Conservation (phyloP, 805 yeast genomes). For the Candida coleopterorum region DNA sequence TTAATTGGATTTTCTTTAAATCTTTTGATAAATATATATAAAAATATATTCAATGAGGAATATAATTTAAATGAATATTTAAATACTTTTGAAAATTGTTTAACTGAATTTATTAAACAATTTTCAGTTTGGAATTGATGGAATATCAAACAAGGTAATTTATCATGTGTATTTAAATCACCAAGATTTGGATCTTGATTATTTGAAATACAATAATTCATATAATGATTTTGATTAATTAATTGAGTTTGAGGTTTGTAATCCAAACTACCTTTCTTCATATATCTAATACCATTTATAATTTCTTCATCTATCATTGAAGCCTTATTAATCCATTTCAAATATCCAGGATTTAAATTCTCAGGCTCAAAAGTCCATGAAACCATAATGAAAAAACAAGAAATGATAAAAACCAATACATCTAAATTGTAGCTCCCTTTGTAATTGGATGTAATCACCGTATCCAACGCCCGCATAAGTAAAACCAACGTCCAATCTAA, state of each 20-base stretch:
- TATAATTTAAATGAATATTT: constrained; percentile 30
- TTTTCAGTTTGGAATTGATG: constrained; percentile 27
- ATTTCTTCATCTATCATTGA: constrained; percentile 39
- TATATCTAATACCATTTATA: constrained; percentile 21
- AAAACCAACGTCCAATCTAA: constrained; percentile 28
- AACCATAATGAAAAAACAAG: constrained; percentile 25
- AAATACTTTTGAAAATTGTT: constrained; percentile 33
- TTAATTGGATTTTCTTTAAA: constrained; percentile 4
- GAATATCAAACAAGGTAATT: constrained; percentile 31
- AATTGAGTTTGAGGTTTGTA: constrained; percentile 13
- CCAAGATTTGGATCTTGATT: constrained; percentile 29
- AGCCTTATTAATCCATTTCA: constrained; percentile 40
- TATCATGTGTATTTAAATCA: constrained; percentile 12
- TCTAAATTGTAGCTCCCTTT: constrained; percentile 18
- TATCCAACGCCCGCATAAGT: constrained; percentile 25
- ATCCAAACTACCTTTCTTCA: constrained; percentile 21
- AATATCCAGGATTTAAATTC: constrained; percentile 32
- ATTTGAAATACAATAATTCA: constrained; percentile 20
- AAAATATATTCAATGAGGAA: constrained; percentile 30
- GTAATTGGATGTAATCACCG: constrained; percentile 11
- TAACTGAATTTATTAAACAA: constrained; percentile 36
- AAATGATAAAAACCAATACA: constrained; percentile 17
- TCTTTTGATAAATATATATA: constrained; percentile 9
- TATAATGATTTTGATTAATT: constrained; percentile 19
- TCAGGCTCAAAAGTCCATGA: constrained; percentile 32